Base-by-base conservation (phyloP, 2,329 filamentous ascomycete genomes). In the Xylariales sp. region DNA sequence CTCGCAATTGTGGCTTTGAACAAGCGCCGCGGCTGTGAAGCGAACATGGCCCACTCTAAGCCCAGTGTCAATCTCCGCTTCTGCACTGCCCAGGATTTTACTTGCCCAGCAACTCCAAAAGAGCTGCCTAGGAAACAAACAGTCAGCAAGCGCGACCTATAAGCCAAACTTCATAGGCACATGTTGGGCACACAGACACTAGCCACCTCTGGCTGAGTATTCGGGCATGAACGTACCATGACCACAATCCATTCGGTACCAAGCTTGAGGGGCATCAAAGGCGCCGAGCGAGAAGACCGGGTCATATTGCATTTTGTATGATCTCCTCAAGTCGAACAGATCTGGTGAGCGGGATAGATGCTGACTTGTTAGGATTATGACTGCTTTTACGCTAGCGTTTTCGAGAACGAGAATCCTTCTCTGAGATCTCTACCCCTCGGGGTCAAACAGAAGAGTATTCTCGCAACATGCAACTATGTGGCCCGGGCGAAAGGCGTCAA, bases 401-500 rank as follows among this genome's bases (percentile, higher is more conserved):
- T 93, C 51, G 89, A 96, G 65, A 83, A 84, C 49, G 84, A 86
- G 58, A 81, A 86, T 50, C 88, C 89, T 1, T 69, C 74, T 3
- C 70, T 96, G 43, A 88, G 80, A 57, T 71, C 74, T 1, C 66
- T 85, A 14, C 88, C 89, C 5, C 69, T 97, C 24, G 90, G 88
- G 25, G 81, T 95, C 44, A 86, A 90, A 62, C 90, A 96, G 64
- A 96, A 96, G 65, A 87, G 89, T 59, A 95, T 96, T 42, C 74
- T 93, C 29, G 88, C 90, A 16, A 95, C 89, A 4, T 94, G 88
- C 74, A 97, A 97, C 65, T 97, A 97, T 62, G 87, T 86, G 58
- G 91, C 91, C 16, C 81, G 91, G 25, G 70, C 80, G 38, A 75
- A 66, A n/a, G 80, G 80, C 40, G 73, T 90, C 40, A 72, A 77